Base-by-base conservation (phyloP, 352 stramenopile genomes). In the Globisporangium cylindrosporum region DNA sequence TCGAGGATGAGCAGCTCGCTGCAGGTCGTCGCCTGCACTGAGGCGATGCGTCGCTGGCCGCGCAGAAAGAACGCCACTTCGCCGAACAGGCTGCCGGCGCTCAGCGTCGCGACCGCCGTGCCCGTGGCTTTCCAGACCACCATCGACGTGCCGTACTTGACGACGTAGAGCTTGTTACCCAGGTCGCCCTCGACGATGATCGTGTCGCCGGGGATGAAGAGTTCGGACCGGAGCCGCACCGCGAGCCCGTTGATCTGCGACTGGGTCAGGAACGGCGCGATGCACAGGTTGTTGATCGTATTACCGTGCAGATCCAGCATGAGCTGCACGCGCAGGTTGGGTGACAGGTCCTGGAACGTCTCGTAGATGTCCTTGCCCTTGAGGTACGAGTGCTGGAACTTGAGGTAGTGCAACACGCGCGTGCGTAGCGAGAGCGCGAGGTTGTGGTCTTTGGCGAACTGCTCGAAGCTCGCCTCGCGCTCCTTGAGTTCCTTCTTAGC, bases 51-150 rank as follows among this genome's bases (percentile, higher is more conserved):
- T 4, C 82, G 72, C 15, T 83, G 75, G 4, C 84, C 78, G 8
- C 75, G 71, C 22, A 93, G 61, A 43, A 93, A 93, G 64, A 93
- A 93, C 7, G 82, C 82, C 2, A 92, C 77, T 63, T 93, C 86
- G 9, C 84, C 86, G 64, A 93, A 93, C n/a, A 93, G 54, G 8
- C 73, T 82, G 3, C 82, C 84, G 20, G 82, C 61, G 0, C 71
- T 75, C 5, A 93, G 70, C 9, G 83, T 84, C 8, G 83, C 84
- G 0, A 93, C 82, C 0, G 81, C 82, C 8, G 80, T 90, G 24
- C 81, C 80, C 0, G 81, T 90, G 2, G 75, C 80, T 58, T 88
- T 86, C 83, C 83, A 92, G 41, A 90, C 71, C 7, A 92, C 83
- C 70, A 88, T 81, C 1, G 79, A 82, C 0, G 69, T 83, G 10